Base-by-base conservation (phyloP, 1,139 yeast species). In the Hemisphaericaspora xylofermentans region DNA sequence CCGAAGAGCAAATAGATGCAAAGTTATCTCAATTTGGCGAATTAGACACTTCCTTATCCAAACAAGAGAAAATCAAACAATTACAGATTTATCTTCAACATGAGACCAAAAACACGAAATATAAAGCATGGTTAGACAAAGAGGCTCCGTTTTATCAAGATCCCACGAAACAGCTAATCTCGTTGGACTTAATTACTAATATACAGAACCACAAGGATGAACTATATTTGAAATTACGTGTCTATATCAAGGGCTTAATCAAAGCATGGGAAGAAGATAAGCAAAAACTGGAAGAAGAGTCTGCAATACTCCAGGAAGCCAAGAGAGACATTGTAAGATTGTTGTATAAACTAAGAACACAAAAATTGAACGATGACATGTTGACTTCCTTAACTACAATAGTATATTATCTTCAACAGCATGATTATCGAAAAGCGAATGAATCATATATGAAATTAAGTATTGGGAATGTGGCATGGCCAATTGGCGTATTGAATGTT, bases 401-500 rank as follows among this genome's bases (percentile, higher is more conserved):
- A 2, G 53, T 84, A 6, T 71, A 75, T 53, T 73, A 83, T 52
- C 40, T 86, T 16, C 95, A 88, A 59, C 58, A 63, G 9, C 57
- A 63, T 14, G 71, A 83, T 28, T 82, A 60, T 51, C 62, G 66
- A 30, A 67, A 67, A 40, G 91, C 95, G 4, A 78, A 78, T 46
- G 88, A 85, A 52, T 71, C 82, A 29, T 88, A 88, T 57, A 68
- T 87, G 72, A 78, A 84, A 49, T 65, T 88, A 48, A 84, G 94
- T 54, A 82, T 88, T 26, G 96, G 96, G 1, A 87, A 87, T 50
- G 88, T 86, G 1, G 93, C 95, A 2, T 88, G 96, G 95, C 96
- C 96, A 2, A 85, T 88, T 47, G 96, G 96, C 28, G 87, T 88
- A 9, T 70, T 81, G 10, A 78, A 80, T 41, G 86, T 88, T 12